Evolutionary conservation across 2,329 filamentous ascomycete species (phyloP), one percentile per base, ranked within the genome.

Genomic region (Diplodia sapinea): DNA sequence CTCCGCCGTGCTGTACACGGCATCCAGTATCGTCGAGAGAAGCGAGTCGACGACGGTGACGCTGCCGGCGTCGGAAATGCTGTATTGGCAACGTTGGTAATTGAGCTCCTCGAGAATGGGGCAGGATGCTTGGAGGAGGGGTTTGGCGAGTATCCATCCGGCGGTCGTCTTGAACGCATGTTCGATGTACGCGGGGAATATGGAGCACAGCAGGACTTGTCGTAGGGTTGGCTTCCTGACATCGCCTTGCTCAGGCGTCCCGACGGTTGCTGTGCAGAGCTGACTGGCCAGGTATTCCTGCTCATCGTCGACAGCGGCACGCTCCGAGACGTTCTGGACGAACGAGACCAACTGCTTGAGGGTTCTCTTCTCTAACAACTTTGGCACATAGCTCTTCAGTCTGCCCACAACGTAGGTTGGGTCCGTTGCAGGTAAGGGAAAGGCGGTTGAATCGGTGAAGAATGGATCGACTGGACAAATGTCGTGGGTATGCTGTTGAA

Each of bases 361-460:
- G 12, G 82, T 81, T 68, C 83, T 82, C 8, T 77, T 70, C 29
- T 84, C 80, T 3, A 75, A 76, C 2, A 88, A 76, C 70, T 85
- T 87, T 1, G 85, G 79, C 13, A 82, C 83, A 69, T 89, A 89
- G 54, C 85, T 83, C 70, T 85, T 87, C 38, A 90, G 77, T 68
- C 83, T 83, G 9, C 86, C 87, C 4, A 88, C 84, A 29, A 90
- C 86, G 73, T 89, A 90, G 0, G 82, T 85, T 1, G 88, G 88
- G 72, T 90, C 88, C 1, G 78, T 80, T 2, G 82, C 81, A 6
- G 88, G 88, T 4, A 89, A 78, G 2, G 88, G 88, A 73, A 90
- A 90, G 0, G 82, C 81, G 1, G 81, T 78, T 1, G 87, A 86
- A 70, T 89, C 84, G 1, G 84, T 87, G 75, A 89, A 89, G 79